Evolutionary conservation across 2,329 filamentous ascomycete species (phyloP).

Genomic region (Exophiala phaeomuriformis): DNA sequence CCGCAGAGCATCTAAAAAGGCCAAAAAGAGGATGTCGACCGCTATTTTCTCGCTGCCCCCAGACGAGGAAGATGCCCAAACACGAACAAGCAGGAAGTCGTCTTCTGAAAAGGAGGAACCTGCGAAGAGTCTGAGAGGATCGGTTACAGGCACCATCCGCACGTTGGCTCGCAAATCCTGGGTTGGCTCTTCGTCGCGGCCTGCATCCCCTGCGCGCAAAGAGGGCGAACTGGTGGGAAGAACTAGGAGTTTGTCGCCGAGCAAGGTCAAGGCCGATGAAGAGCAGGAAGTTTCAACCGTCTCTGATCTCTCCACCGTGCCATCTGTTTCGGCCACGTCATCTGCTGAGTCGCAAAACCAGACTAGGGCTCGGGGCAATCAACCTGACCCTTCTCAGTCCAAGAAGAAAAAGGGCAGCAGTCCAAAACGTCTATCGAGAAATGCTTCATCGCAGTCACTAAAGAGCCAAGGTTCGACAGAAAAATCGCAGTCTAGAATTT

Average conservation of each 20-base stretch:
- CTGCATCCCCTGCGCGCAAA: conserved; percentile 38
- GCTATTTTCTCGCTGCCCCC: conserved; percentile 34
- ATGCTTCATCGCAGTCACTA: conserved; percentile 37
- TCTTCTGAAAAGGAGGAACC: conserved; percentile 30
- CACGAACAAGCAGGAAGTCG: conserved; percentile 13
- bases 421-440: conserved; percentile 32
- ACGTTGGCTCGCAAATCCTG: conserved; percentile 47
- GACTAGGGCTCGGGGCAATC: neutral
- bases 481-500: conserved; percentile 37
- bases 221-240: conserved; percentile 26
- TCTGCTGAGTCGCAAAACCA: neutral
- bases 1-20: conserved; percentile 25
- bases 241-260: conserved; percentile 21
- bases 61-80: conserved; percentile 32
- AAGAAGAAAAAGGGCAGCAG: conserved; percentile 32
- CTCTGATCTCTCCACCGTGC: conserved; percentile 7
- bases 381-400: conserved; percentile 25
- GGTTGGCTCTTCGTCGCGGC: conserved; percentile 40
- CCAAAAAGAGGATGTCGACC: conserved; percentile 30
- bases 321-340: neutral
- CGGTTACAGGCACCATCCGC: conserved; percentile 45
- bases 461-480: conserved; percentile 41
- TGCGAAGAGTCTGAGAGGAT: conserved; percentile 37
- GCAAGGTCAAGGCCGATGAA: conserved; percentile 11
- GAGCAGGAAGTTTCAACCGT: conserved; percentile 10